Evolutionary conservation across 2,329 filamentous ascomycete species (phyloP).

Genomic region (Rhytidhysteron rufulum): DNA sequence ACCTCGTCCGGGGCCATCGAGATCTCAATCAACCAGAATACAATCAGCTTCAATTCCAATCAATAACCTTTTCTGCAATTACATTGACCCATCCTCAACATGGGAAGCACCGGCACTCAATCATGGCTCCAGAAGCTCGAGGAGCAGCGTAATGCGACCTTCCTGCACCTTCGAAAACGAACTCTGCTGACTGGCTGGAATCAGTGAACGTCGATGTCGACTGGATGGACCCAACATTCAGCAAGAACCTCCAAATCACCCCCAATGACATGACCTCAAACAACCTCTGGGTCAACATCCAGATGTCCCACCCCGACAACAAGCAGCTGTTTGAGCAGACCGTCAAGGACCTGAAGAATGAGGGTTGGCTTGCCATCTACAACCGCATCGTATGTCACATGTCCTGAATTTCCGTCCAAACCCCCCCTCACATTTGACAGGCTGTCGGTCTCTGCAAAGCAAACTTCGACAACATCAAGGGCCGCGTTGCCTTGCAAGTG

Average conservation of each 20-base stretch:
- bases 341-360: constrained; percentile 42
- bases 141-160: constrained; percentile 32
- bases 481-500: constrained; percentile 49
- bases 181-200: background rate
- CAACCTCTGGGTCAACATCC: constrained; percentile 47
- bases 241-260: constrained; percentile 42
- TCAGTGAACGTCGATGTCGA: constrained; percentile 51
- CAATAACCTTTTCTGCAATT: background rate
- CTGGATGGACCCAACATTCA: constrained; percentile 50
- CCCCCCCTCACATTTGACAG: constrained; percentile 13
- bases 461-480: constrained; percentile 45
- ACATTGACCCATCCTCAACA: constrained; percentile 9
- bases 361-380: constrained; percentile 48
- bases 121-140: constrained; percentile 46
- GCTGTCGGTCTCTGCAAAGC: constrained; percentile 47
- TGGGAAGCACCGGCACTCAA: constrained; percentile 27
- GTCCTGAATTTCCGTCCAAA: too few relatives aligned
- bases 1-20: too few relatives aligned
- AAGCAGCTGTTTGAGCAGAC: constrained; percentile 40
- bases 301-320: constrained; percentile 45
- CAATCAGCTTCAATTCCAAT: too few relatives aligned
- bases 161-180: background rate
- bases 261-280: constrained; percentile 51
- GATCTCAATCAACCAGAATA: too few relatives aligned
- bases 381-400: constrained; percentile 41